Percentiles rank a stretch among this genome's conserved stretches.
phyloP scores from a whole-genome alignment of 2,329 filamentous ascomycete species.

The Fusarium xylarioides region DNA sequence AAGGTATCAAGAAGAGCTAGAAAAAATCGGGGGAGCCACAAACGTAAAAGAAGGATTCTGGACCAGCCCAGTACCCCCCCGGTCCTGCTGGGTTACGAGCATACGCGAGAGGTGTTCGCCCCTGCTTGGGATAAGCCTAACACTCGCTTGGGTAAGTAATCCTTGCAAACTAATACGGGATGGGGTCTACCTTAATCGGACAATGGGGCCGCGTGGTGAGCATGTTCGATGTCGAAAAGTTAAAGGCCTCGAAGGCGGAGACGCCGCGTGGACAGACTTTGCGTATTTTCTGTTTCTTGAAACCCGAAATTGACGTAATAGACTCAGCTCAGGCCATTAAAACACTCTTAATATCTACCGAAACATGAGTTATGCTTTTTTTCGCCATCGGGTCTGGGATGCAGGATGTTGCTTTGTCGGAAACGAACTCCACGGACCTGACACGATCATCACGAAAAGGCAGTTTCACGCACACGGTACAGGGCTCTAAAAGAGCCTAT shows the following conservation, averaged over 20 bases:
- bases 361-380: neutral
- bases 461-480: constrained; percentile 25
- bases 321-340: neutral
- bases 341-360: neutral
- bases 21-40: neutral
- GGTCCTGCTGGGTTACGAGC: neutral
- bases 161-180: neutral
- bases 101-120: neutral
- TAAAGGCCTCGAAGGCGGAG: neutral
- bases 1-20: neutral
- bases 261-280: neutral
- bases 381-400: neutral
- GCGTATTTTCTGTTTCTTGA: neutral
- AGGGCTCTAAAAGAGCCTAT: constrained; percentile 2
- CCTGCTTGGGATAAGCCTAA: constrained; percentile 1
- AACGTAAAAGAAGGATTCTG: constrained; percentile 27
- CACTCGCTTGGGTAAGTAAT: neutral
- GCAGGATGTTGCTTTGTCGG: neutral
- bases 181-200: constrained; percentile 23
- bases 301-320: neutral
- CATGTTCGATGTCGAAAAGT: neutral
- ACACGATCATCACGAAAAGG: constrained; percentile 8
- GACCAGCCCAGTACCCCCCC: neutral
- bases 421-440: constrained; percentile 17
- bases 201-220: constrained; percentile 3